Evolutionary conservation across 2,329 filamentous ascomycete genomes (phyloP).

Genomic region (Aspergillus costaricaensis): DNA sequence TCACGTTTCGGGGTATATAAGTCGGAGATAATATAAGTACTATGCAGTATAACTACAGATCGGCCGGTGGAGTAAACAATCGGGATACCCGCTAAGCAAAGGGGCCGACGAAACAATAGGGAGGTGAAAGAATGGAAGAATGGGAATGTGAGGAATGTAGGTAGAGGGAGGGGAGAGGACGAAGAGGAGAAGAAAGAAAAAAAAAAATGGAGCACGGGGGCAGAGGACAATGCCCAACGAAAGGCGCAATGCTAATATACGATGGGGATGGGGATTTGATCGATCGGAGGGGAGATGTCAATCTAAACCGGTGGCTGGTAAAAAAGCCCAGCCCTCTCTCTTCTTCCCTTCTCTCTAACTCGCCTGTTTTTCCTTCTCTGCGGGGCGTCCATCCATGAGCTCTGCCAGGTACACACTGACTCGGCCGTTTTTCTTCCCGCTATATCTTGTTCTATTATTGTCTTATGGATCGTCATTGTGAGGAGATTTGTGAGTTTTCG

Average conservation of each 20-base stretch:
- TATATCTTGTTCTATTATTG: not conserved
- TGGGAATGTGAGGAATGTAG: not conserved
- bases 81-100: not conserved
- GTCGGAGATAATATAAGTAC: not conserved
- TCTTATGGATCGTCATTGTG: not conserved
- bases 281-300: not conserved
- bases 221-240: conserved; percentile 9
- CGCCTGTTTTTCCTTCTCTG: conserved; percentile 4
- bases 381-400: conserved; percentile 16
- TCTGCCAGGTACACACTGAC: conserved; percentile 17
- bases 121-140: not conserved
- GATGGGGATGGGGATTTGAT: conserved; percentile 7
- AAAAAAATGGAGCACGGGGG: conserved; percentile 1
- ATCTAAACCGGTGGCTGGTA: conserved; percentile 24
- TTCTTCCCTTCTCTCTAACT: not conserved
- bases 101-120: not conserved
- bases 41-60: not conserved
- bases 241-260: conserved; percentile 10
- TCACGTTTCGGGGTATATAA: conserved; percentile 2
- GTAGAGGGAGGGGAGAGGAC: not conserved
- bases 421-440: not conserved
- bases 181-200: not conserved
- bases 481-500: not conserved
- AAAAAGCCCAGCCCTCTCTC: conserved; percentile 15
- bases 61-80: not conserved